Base-by-base conservation (phyloP, 2,329 filamentous ascomycete genomes). In the Fusarium coffeatum region DNA sequence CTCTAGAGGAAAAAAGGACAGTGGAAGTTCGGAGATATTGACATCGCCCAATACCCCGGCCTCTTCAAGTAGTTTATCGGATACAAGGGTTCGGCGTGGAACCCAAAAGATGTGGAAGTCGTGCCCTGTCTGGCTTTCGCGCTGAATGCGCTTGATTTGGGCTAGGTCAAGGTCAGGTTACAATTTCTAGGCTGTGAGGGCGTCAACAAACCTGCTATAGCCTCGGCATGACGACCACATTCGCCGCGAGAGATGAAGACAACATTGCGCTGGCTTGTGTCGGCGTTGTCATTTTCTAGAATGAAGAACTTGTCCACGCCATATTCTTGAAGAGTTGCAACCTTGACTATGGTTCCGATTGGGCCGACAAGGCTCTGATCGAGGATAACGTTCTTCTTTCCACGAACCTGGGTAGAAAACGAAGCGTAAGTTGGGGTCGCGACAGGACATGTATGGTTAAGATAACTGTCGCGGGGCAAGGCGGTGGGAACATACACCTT, bases 61-160 rank as follows among this genome's bases (percentile, higher is more conserved):
- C 77, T 97, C 94, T 80, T 99, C 96, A 41, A 99, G 86, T 50
- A 98, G 88, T 77, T 94, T 91, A 78, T 98, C 94, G 72, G 93
- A 96, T 57, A 98, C 91, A 57, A 97, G 85, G 6, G 96, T 98
- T 66, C 96, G 92, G 61, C 96, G 90, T 8, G 97, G 95, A 43
- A 97, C 92, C 93, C 96, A 98, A 78, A 98, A 95, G 74, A 99
- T 92, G 68, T 94, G 95, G 78, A 98, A 97, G 75, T 99, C 95
- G 87, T 99, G 96, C 72, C 94, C 93, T 48, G 91, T 93, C 76
- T 93, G 92, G 78, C 92, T 94, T 80, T 96, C 93, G 76, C 91
- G 92, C 75, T 95, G 93, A 62, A 98, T 85, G 65, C 93, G 90
- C 79, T 94, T 95, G 74, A 98, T 94, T 83, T 98, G 94, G 73